Evolutionary conservation across 2,329 filamentous ascomycete genomes (phyloP), one percentile per base, ranked within the genome.

Genomic region (Scedosporium apiospermum): DNA sequence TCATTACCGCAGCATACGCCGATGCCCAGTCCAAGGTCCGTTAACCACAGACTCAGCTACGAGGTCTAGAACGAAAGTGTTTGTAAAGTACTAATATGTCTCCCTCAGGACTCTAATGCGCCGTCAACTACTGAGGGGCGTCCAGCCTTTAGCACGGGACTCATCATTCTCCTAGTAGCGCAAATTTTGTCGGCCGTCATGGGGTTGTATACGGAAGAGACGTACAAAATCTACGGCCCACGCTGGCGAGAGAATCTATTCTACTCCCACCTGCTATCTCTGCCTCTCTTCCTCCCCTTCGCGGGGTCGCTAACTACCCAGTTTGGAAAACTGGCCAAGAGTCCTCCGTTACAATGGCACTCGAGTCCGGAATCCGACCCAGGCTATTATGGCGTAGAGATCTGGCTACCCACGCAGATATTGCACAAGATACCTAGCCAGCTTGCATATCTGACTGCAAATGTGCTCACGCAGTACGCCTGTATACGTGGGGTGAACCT

Each of bases 161-260:
- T 99, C 12, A 75, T 83, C 3, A 89, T 99, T 60, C 83, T 99
- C 16, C 90, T 96, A 57, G 73, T 96, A 44, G 95, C 95, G 1
- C 95, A 99, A 75, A 76, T 96, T 4, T 82, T 98, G 23, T 96
- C 92, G 6, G 92, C 95, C 23, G 89, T 93, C 70, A 97, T 98
- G 88, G 95, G 95, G 4, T 83, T 97, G 34, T 98, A 96, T 73
- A 93, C 93, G 0, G 93, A 99, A 73, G 87, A 92, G 67, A 91
- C 93, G 0, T 99, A 98, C 77, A 83, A 83, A 64, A 83, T 82
- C 63, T 92, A 96, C 73, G 92, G 93, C 5, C 89, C 90, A 34
- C 89, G 95, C 73, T 98, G 95, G 91, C 89, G 88, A 68, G 95
- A 98, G 74, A 96, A 96, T 67, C 82, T 99, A 12, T 98, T 99